These are phyloP conservation scores for Insectozyma bohioensis DNA, from an alignment of 1,139 yeast species.

Conservation along the genomic window DNA sequence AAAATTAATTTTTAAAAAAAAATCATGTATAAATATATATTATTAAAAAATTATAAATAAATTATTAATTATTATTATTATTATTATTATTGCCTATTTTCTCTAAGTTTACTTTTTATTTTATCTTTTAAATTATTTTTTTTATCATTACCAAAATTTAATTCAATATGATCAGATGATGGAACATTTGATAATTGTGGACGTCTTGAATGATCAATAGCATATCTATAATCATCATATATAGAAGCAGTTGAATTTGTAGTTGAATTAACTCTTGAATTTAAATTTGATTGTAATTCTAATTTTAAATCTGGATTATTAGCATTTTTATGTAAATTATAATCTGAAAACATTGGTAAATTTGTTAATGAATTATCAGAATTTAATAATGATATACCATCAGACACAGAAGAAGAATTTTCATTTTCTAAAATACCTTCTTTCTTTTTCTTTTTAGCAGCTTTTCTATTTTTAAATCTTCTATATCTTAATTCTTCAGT, in stretches of 20 bases:
- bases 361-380: conserved; percentile 55
- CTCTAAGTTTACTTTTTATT: conserved; percentile 37
- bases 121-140: conserved; percentile 27
- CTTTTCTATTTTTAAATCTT: conserved; percentile 30
- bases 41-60: conserved; percentile 3
- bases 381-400: conserved; percentile 53
- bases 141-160: conserved; percentile 26
- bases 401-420: conserved; percentile 43
- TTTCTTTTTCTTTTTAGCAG: conserved; percentile 20
- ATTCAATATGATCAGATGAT: conserved; percentile 34
- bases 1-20: conserved; percentile 1
- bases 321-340: conserved; percentile 37
- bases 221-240: conserved; percentile 27
- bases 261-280: conserved; percentile 15
- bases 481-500: conserved; percentile 54
- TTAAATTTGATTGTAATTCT: conserved; percentile 24
- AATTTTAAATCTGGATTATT: conserved; percentile 24
- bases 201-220: conserved; percentile 6
- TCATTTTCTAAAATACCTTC: conserved; percentile 1
- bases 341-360: conserved; percentile 55
- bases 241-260: conserved; percentile 29
- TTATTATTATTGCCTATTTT: conserved; percentile 25
- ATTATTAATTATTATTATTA: too few relatives aligned
- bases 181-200: conserved; percentile 20
- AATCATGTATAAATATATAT: conserved; percentile 1